Evolutionary conservation across 345 rosid genomes (phyloP).

Genomic region (Carallia brachiata): DNA sequence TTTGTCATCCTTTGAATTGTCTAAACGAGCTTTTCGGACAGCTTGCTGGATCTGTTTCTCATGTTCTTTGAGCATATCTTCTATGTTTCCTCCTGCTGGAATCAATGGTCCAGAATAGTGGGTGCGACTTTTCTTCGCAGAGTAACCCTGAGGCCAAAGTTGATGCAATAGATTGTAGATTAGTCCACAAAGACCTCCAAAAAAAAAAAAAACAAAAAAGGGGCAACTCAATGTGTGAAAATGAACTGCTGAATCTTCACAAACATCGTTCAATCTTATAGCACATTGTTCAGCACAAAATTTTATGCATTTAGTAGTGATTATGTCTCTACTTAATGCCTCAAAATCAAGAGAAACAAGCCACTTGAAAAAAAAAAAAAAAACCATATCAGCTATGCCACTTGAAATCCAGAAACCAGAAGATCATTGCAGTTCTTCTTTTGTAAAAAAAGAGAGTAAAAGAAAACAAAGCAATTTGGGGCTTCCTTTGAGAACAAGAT

Average conservation of each 20-base stretch:
- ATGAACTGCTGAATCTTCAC: not conserved
- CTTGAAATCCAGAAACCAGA: too few relatives aligned
- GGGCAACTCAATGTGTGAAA: not conserved
- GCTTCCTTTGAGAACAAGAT: constrained; percentile 2
- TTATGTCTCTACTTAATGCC: not conserved
- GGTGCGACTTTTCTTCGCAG: constrained; percentile 40
- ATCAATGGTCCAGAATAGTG: constrained; percentile 75
- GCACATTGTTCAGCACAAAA: too few relatives aligned
- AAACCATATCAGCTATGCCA: too few relatives aligned
- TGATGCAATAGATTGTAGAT: constrained; percentile 9
- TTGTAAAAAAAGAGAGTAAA: too few relatives aligned
- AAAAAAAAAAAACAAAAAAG: not conserved
- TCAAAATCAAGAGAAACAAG: not conserved
- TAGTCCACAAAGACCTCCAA: not conserved
- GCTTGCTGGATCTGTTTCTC: constrained; percentile 78
- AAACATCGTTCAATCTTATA: not conserved
- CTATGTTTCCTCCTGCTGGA: constrained; percentile 62
- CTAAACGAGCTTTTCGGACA: constrained; percentile 67
- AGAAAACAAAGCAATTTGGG: too few relatives aligned
- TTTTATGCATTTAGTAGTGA: not conserved
- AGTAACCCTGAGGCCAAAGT: constrained; percentile 35
- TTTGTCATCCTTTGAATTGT: constrained; percentile 43
- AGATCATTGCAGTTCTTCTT: too few relatives aligned
- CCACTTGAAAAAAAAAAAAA: too few relatives aligned
- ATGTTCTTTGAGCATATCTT: constrained; percentile 87